Conservation (phyloP, 108 stramenopile genomes). For the Cyclotella kingstonii region DNA sequence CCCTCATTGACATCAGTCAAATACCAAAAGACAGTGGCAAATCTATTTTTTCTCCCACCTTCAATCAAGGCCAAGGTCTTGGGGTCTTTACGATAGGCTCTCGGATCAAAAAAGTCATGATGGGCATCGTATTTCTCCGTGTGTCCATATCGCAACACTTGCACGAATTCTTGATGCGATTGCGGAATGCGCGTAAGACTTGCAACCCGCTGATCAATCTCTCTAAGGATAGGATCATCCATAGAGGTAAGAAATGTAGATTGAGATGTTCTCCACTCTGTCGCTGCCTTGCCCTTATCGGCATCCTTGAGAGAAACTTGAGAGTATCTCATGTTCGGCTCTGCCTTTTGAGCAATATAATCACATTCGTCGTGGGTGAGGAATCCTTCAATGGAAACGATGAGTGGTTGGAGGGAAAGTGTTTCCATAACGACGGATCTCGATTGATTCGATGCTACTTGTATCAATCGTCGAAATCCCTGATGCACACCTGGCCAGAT, state of each 20-base stretch:
- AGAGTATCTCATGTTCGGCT: slow-evolving; percentile 68
- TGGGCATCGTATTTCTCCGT: slow-evolving; percentile 77
- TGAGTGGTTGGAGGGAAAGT: slow-evolving; percentile 57
- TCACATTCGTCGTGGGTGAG: slow-evolving; percentile 72
- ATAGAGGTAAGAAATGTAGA: slow-evolving; percentile 59
- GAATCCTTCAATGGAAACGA: slow-evolving; percentile 70
- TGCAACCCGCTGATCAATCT: slow-evolving; percentile 65
- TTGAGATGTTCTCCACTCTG: slow-evolving; percentile 86
- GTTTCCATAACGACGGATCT: slow-evolving; percentile 48
- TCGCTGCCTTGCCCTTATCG: slow-evolving; percentile 79
- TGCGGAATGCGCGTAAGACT: slow-evolving; percentile 61
- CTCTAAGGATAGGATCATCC: slow-evolving; percentile 35
- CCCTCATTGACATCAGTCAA: slow-evolving; percentile 80
- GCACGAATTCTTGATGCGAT: slow-evolving; percentile 74
- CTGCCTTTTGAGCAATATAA: slow-evolving; percentile 62
- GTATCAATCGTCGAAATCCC: slow-evolving; percentile 57
- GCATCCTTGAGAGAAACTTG: slow-evolving; percentile 78
- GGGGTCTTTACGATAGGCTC: slow-evolving; percentile 40
- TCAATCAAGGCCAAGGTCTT: slow-evolving; percentile 44
- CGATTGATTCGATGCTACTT: slow-evolving; percentile 12
- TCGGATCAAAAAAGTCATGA: slow-evolving; percentile 77
- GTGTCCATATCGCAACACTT: slow-evolving; percentile 64
- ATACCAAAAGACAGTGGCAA: slow-evolving; percentile 91
- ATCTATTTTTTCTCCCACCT: slow-evolving; percentile 68
- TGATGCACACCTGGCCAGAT: slow-evolving; percentile 67